phyloP scores from a whole-genome alignment of 2,329 filamentous ascomycete genomes.

The Claviceps citrina region DNA sequence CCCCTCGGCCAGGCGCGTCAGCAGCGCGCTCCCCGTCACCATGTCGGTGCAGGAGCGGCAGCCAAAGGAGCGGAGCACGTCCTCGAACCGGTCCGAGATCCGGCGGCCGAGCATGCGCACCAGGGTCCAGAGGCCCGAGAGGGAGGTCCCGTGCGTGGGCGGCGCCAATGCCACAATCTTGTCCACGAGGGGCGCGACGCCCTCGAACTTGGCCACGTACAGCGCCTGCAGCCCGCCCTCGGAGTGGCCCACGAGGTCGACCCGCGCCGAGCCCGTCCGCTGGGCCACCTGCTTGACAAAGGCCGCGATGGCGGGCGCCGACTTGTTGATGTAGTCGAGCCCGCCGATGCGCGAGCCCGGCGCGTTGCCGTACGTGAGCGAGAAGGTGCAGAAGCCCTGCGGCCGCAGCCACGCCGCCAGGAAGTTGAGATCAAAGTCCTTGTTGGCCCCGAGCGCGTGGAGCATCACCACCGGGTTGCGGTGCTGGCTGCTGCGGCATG shows the following conservation, averaged over 20 bases:
- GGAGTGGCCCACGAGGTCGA: conserved; percentile 12
- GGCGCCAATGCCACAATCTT: conserved; percentile 10
- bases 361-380: conserved; percentile 9
- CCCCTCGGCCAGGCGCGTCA: conserved; percentile 7
- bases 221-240: conserved; percentile 12
- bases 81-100: not conserved
- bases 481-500: not conserved
- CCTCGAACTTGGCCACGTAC: conserved; percentile 10
- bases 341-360: conserved; percentile 8
- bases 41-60: conserved; percentile 8
- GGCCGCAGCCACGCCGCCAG: conserved; percentile 9
- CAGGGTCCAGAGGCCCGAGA: conserved; percentile 8
- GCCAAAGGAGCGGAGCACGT: conserved; percentile 3
- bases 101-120: conserved; percentile 1
- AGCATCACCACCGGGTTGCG: conserved; percentile 11
- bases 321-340: conserved; percentile 9
- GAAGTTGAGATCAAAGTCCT: conserved; percentile 9
- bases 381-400: conserved; percentile 11
- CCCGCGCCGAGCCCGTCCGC: conserved; percentile 9
- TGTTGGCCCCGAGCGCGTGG: conserved; percentile 10
- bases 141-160: conserved; percentile 12
- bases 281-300: conserved; percentile 8
- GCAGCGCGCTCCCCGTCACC: conserved; percentile 1
- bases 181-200: conserved; percentile 7
- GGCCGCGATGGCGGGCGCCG: conserved; percentile 8